Evolutionary conservation across 2,329 filamentous ascomycete genomes (phyloP), one percentile per base, ranked within the genome.

Genomic region (Rhinocladiella similis): DNA sequence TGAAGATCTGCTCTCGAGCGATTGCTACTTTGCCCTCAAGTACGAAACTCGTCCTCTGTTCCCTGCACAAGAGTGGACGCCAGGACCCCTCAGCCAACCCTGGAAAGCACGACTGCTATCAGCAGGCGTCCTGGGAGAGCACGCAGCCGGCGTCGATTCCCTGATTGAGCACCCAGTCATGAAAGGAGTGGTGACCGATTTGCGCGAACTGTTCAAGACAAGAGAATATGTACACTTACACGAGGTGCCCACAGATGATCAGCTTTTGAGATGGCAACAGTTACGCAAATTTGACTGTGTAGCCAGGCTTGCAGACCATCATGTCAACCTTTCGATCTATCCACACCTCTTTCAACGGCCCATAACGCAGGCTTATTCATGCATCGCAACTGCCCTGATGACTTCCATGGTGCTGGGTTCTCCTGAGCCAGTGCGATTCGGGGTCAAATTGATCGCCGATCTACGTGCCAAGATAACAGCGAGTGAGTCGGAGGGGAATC

Each of bases 21-120:
- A 65, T 35, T 61, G 57, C 43, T 65, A 65, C 45, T 65, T 65
- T 53, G 62, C 62, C 3, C 50, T 63, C 16, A 65, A 63, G 41
- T 65, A 61, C 36, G 61, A 60, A 27, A 65, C 62, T 5, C 54
- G 62, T 22, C 62, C 62, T 14, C 56, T 65, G 3, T 62, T 65
- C 27, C 61, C 61, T 5, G 56, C 59, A 9, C 50, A 49, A 2
- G 58, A 65, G 41, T 63, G 62, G 62, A 63, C 60, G 2, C 62
- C 62, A 1, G 62, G 62, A 4, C 59, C 61, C 10, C 53, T 65
- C 25, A 65, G 59, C 56, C 61, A 65, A 45, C 61, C 58, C 7
- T 65, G 62, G 62, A 65, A 62, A 50, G 58, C 62, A 25, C 58
- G 62, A 20, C 45, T 65, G 33, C 54, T 61, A 14, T 54, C 61